Evolutionary conservation across 768 basidiomycete species (phyloP).

Genomic region (Sporobolomyces roseus): DNA sequence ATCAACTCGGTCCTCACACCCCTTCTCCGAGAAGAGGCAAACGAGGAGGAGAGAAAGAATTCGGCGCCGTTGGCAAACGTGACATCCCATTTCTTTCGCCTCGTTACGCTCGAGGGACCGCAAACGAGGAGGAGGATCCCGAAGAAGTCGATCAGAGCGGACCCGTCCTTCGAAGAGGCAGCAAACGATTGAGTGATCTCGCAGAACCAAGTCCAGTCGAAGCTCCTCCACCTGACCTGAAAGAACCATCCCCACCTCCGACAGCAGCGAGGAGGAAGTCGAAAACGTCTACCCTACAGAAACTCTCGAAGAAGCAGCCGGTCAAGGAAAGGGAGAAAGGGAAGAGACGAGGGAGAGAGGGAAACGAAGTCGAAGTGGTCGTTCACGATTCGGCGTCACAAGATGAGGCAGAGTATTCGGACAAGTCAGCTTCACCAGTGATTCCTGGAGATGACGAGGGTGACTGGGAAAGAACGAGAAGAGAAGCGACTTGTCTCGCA

Average conservation of each 20-base stretch:
- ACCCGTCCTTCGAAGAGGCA: slow-evolving; percentile 18
- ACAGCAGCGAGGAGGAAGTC: not conserved
- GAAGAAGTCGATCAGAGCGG: slow-evolving; percentile 19
- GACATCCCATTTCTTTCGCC: slow-evolving; percentile 20
- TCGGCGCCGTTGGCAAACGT: not conserved
- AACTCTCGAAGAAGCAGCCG: not conserved
- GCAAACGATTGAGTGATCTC: slow-evolving; percentile 30
- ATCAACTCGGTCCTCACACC: not conserved
- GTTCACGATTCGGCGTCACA: slow-evolving; percentile 17
- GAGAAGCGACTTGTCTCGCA: slow-evolving; percentile 10
- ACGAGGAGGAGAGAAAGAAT: not conserved
- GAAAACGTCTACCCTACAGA: not conserved
- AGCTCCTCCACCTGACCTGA: not conserved
- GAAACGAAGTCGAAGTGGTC: slow-evolving; percentile 19
- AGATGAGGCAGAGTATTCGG: not conserved
- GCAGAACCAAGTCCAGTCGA: not conserved
- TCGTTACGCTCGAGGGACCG: not conserved
- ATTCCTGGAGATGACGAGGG: not conserved
- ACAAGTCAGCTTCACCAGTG: not conserved
- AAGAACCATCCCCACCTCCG: not conserved
- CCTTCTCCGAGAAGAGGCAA: slow-evolving; percentile 6
- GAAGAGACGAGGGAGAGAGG: not conserved
- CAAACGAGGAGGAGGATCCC: not conserved
- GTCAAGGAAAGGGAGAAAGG: not conserved
- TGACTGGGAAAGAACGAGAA: slow-evolving; percentile 21